Evolutionary conservation across 2,329 filamentous ascomycete species (phyloP), one percentile per base, ranked within the genome.

Genomic region (Colletotrichum agaves): DNA sequence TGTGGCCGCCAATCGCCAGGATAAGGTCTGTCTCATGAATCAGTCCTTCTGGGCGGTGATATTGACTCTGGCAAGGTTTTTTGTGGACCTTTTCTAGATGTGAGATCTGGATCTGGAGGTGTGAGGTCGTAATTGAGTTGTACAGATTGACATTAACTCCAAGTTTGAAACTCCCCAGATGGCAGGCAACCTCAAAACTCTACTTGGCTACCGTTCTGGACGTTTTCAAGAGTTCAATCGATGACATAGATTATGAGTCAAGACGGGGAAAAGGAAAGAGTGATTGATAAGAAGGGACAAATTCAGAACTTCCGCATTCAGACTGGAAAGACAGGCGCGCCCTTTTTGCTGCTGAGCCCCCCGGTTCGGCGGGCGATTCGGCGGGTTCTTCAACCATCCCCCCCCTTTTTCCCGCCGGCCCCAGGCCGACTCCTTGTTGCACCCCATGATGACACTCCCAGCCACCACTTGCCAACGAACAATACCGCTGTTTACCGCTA

Each of bases 241-340:
- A 44, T 19, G 37, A 67, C 53, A 53, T 37, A 37, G n/a, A 27
- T 19, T n/a, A 53, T 37, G 53, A 67, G 65, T 67, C 61, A 60
- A 64, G 47, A 35, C 19, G 23, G 19, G n/a, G 17, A 12, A 44
- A n/a, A 27, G 27, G 31, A 46, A 47, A 15, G 10, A 35, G 23
- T 5, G 37, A 13, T 13, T 37, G 12, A 23, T 17, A 19, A 43
- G 12, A 47, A 46, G 21, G 39, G n/a, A 35, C 17, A 37, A 23
- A 61, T 17, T 43, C 19, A 13, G 33, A 58, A n/a, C 47, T 44
- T 59, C 61, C n/a, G 61, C 39, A 31, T 49, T 33, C 58, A 66
- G 61, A 27, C n/a, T 33, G 19, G 56, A 39, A 61, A 23, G 44
- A 37, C 11, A 35, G 23, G 13, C 27, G 27, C 11, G 5, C 33